Base-by-base conservation (phyloP, 495 filamentous ascomycete genomes). In the Beverwykella pulmonaria region DNA sequence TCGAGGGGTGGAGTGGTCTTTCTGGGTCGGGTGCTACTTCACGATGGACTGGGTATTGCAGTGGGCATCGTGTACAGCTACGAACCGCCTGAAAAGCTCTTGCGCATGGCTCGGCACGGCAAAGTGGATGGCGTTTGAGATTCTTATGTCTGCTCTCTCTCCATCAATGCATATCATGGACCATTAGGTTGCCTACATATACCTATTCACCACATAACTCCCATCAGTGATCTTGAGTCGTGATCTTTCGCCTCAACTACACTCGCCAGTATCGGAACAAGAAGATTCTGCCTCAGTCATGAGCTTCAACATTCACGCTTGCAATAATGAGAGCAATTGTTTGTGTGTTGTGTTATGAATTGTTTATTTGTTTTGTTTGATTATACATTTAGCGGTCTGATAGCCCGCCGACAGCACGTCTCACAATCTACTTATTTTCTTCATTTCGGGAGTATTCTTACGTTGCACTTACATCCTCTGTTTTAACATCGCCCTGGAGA, bases 161-260 rank as follows among this genome's bases (percentile, higher is more conserved):
- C 56, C 65, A 59, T 46, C 60, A 63, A 65, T 68, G 69, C 69
- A 71, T 71, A 71, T 67, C 65, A 68, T 65, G 69, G 69, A 65
- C 61, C 36, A 61, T 71, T 58, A 20, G 39, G 53, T 59, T 61
- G 36, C 47, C 25, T 36, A n/a, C 50, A 27, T 53, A 19, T 17
- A 30, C 32, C 10, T 22, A 12, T 36, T 39, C 56, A 61, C n/a
- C 3, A 22, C 25, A 4, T 17, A 3, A 7, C 20, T 48, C 4
- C 23, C 57, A 29, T 54, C 23, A 6, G 8, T 52, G 23, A 54
- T 54, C 23, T 48, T 25, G 30, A 36, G 14, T 55, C 4, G 10
- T 57, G 19, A 34, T 29, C 30, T 19, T 30, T 9, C 23, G 15
- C 27, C n/a, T n/a, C n/a, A n/a, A n/a, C n/a, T n/a, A n/a, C n/a